Conservation (phyloP, 2,329 filamentous ascomycete genomes). For the Stagonosporopsis vannaccii region DNA sequence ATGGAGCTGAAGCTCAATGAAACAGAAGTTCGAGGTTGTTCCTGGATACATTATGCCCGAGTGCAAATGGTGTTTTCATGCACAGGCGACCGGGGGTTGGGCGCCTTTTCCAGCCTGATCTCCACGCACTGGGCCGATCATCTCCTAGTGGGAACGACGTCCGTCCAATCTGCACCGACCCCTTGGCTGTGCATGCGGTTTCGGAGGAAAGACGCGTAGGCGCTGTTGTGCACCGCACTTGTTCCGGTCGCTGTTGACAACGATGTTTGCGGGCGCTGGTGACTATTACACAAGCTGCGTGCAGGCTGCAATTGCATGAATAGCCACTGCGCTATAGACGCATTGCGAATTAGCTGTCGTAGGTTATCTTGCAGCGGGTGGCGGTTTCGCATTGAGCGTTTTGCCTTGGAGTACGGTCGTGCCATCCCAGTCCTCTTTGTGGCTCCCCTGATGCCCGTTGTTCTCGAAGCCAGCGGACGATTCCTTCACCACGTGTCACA, state of each 20-base stretch:
- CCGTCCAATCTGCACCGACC: conserved; percentile 16
- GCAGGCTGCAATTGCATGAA: conserved; percentile 6
- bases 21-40: conserved; percentile 25
- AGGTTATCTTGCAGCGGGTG: conserved; percentile 14
- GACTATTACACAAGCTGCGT: conserved; percentile 11
- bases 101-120: conserved; percentile 11
- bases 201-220: conserved; percentile 13
- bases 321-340: conserved; percentile 5
- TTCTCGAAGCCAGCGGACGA: conserved; percentile 14
- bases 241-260: conserved; percentile 11
- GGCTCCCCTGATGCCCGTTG: conserved; percentile 16
- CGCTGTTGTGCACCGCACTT: conserved; percentile 2
- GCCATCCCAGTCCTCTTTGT: conserved; percentile 14
- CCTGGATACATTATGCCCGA: conserved; percentile 13
- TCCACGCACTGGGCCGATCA: conserved; percentile 24
- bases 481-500: conserved; percentile 13
- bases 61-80: conserved; percentile 25
- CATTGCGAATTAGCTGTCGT: conserved; percentile 14
- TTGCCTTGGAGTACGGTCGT: conserved; percentile 16
- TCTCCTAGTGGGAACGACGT: conserved; percentile 20
- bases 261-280: conserved; percentile 14
- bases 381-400: conserved; percentile 21
- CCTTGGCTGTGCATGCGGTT: conserved; percentile 23
- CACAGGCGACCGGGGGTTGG: conserved; percentile 11
- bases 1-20: conserved; percentile 11